Evolutionary conservation across 208 protist genomes (phyloP).

Genomic region (Vickermania ingenoplastis): DNA sequence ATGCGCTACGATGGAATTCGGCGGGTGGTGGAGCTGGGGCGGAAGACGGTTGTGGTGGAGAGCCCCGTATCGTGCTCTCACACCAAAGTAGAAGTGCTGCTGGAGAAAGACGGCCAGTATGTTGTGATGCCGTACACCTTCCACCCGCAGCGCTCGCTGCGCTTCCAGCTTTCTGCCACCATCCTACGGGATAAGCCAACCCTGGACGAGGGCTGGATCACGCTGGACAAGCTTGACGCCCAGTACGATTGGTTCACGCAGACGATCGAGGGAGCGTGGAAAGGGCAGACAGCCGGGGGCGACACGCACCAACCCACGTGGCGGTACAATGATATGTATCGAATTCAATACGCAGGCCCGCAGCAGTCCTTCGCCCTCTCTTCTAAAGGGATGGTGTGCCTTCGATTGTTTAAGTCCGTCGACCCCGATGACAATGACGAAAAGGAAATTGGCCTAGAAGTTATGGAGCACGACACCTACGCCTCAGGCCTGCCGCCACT

Average conservation of each 20-base stretch:
- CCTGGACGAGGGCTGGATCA: constrained; percentile 51
- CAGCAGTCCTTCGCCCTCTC: constrained; percentile 13
- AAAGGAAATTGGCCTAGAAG: constrained; percentile 56
- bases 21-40: constrained; percentile 32
- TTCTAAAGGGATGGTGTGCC: constrained; percentile 26
- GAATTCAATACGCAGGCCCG: constrained; percentile 18
- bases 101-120: constrained; percentile 33
- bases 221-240: constrained; percentile 46
- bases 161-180: constrained; percentile 42
- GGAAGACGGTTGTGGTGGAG: constrained; percentile 39
- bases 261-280: constrained; percentile 40
- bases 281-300: constrained; percentile 27
- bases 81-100: constrained; percentile 28
- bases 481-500: constrained; percentile 28
- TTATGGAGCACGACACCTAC: constrained; percentile 30
- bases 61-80: constrained; percentile 29
- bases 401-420: constrained; percentile 48
- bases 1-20: constrained; percentile 51
- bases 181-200: constrained; percentile 20
- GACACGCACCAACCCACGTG: constrained; percentile 29
- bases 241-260: constrained; percentile 60
- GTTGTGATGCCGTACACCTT: constrained; percentile 80
- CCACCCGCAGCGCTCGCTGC: constrained; percentile 37
- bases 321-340: constrained; percentile 70
- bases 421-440: constrained; percentile 68